A percentile compares a stretch with the other conserved stretches of the same genome.
These are phyloP conservation scores for Casuarina glauca DNA, from an alignment of 306 rosid species.

Conservation along the genomic window DNA sequence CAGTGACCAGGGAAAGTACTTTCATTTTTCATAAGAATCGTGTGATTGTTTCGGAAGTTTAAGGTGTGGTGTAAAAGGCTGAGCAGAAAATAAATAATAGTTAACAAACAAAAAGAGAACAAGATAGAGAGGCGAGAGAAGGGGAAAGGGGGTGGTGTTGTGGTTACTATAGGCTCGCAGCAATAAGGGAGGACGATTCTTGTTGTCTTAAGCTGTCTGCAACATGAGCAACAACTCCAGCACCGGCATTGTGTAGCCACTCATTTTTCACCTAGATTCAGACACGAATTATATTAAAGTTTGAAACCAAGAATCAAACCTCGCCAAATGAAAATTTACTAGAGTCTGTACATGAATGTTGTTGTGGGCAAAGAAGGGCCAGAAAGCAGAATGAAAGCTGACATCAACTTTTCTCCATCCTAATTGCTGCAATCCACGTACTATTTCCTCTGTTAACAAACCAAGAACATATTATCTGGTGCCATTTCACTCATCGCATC, in stretches of 20 bases:
- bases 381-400: slow-evolving; percentile 84
- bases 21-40: neutral
- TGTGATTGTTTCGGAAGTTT: slow-evolving; percentile 19
- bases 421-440: slow-evolving; percentile 76
- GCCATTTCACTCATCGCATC: slow-evolving; percentile 11
- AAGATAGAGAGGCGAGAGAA: neutral
- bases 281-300: slow-evolving; percentile 17
- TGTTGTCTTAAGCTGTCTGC: slow-evolving; percentile 82
- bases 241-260: slow-evolving; percentile 91
- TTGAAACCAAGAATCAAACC: slow-evolving; percentile 16
- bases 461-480: slow-evolving; percentile 19
- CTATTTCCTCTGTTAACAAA: slow-evolving; percentile 77
- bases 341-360: slow-evolving; percentile 73
- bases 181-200: slow-evolving; percentile 55
- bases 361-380: slow-evolving; percentile 97
- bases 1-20: slow-evolving; percentile 3
- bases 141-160: slow-evolving; percentile 11
- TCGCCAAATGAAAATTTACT: slow-evolving; percentile 6
- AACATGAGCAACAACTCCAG: slow-evolving; percentile 86
- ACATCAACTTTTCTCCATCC: slow-evolving; percentile 94
- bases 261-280: slow-evolving; percentile 85
- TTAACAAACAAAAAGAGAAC: neutral
- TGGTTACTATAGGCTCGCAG: slow-evolving; percentile 62
- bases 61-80: slow-evolving; percentile 16
- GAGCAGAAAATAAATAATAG: neutral